A percentile compares a stretch with the other conserved stretches of the same genome.
Conservation (phyloP, 495 filamentous ascomycete genomes). For the Evansstolkia leycettana region DNA sequence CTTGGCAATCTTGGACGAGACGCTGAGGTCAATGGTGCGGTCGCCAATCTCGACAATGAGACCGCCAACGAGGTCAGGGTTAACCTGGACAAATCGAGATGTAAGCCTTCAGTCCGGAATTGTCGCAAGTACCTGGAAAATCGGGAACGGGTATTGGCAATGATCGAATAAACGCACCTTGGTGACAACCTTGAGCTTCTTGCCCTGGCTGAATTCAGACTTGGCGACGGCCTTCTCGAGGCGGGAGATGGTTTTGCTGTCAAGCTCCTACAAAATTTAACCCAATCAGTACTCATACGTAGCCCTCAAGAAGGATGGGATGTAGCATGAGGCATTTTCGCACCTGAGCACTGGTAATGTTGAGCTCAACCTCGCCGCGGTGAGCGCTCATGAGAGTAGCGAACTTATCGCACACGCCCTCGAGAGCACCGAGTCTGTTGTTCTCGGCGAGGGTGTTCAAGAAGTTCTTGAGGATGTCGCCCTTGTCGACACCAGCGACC, state of each 20-base stretch:
- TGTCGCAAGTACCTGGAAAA: neutral
- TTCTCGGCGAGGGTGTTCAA: constrained; percentile 81
- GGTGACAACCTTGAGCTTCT: constrained; percentile 94
- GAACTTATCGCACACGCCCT: constrained; percentile 81
- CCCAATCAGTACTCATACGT: constrained; percentile 6
- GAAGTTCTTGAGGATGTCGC: constrained; percentile 87
- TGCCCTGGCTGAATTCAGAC: constrained; percentile 79
- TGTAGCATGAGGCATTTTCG: constrained; percentile 7
- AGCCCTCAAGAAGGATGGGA: neutral
- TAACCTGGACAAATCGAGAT: constrained; percentile 46
- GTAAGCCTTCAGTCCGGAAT: neutral
- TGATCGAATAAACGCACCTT: constrained; percentile 43
- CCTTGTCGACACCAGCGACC: constrained; percentile 57
- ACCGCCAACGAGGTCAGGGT: constrained; percentile 87
- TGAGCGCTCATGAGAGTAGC: constrained; percentile 72
- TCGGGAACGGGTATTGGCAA: no score
- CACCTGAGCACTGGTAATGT: constrained; percentile 83
- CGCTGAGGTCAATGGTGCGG: constrained; percentile 93
- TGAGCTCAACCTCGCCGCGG: constrained; percentile 84
- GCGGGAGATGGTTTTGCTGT: constrained; percentile 69
- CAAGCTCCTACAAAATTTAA: constrained; percentile 70
- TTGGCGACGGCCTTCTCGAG: constrained; percentile 83
- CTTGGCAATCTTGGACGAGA: constrained; percentile 87
- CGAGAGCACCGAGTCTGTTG: constrained; percentile 78
- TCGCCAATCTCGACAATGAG: constrained; percentile 95